Evolutionary conservation across 2,329 filamentous ascomycete species (phyloP).

Genomic region (Colletotrichum musicola): DNA sequence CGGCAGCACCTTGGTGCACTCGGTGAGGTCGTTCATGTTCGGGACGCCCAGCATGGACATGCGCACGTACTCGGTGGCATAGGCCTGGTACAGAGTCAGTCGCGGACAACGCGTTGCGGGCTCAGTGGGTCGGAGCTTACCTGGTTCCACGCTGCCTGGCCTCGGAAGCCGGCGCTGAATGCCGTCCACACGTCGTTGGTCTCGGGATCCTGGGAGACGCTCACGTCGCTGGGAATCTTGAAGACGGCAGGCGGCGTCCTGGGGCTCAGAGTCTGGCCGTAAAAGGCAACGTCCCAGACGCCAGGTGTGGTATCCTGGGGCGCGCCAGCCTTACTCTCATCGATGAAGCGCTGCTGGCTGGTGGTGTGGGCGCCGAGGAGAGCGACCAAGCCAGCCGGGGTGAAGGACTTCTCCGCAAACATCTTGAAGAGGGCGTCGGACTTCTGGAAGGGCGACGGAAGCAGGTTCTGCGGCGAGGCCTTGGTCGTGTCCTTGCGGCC

Average conservation of each 20-base stretch:
- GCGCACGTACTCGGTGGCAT: conserved; percentile 65
- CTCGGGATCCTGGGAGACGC: conserved; percentile 52
- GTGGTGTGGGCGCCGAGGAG: conserved; percentile 68
- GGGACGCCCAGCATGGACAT: conserved; percentile 67
- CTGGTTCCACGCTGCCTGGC: conserved; percentile 56
- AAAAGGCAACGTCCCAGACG: conserved; percentile 66
- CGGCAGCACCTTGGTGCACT: conserved; percentile 67
- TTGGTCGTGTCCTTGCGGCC: conserved; percentile 61
- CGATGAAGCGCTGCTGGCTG: conserved; percentile 61
- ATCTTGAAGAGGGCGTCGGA: conserved; percentile 62
- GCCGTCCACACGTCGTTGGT: conserved; percentile 52
- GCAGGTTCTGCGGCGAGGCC: conserved; percentile 53
- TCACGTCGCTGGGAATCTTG: conserved; percentile 57
- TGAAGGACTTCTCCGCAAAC: conserved; percentile 67
- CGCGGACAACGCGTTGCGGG: neutral
- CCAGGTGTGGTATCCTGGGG: conserved; percentile 66
- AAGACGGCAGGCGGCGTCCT: conserved; percentile 52
- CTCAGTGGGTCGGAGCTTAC: conserved; percentile 45
- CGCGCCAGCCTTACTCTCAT: conserved; percentile 53
- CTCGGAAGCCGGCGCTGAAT: conserved; percentile 48
- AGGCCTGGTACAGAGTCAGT: conserved; percentile 53
- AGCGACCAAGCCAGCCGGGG: conserved; percentile 62
- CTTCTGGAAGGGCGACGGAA: conserved; percentile 58
- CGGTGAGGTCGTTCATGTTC: conserved; percentile 67
- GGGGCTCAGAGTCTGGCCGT: conserved; percentile 53